Evolutionary conservation across 73 alveolate genomes (phyloP), one percentile per base, ranked within the genome.

Genomic region (Tetrahymena thermophila): DNA sequence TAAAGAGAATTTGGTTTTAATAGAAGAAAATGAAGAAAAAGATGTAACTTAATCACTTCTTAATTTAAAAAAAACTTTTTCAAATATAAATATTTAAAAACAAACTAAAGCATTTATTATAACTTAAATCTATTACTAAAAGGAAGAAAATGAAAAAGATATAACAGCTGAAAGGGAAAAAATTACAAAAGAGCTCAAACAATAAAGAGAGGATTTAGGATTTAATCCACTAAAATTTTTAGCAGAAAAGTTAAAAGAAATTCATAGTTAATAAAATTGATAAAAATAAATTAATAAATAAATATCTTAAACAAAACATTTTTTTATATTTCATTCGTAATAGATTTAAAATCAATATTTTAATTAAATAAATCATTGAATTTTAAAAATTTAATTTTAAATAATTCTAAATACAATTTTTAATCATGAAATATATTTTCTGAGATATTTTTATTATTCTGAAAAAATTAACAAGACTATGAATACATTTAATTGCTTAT

Each of bases 81-180:
- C 44, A 40, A 40, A 40, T 40, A 40, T 40, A 40, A 9, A 40
- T 40, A 40, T 9, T 6, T 40, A 40, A 4, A 4, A 4, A 37
- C 7, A 40, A 40, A 40, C 44, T 43, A 31, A 85, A 94, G 0
- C 40, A 31, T 85, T 94, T 94, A 28, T 89, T 93, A 19, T 28
- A 85, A 94, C 58, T 55, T 94, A 50, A 95, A 85, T 95, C 34
- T 85, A 93, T 17, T 93, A 94, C 55, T 84, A 89, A 34, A 28
- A 43, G 85, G 97, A 95, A 34, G 97, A 95, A 42, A 94, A 95
- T 31, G 97, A 95, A 35, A 34, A 95, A n/a, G 95, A 85, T 50
- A 94, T 85, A 9, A 85, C 93, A 95, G 56, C 71, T 85, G 97
- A 95, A 89, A 85, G 93, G 37, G 97, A 95, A 55, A 95, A 89